A percentile compares a stretch with the other conserved stretches of the same genome.
These are phyloP conservation scores for Heterobasidion parviporum DNA, from an alignment of 1,284 basidiomycete species.

Conservation along the genomic window DNA sequence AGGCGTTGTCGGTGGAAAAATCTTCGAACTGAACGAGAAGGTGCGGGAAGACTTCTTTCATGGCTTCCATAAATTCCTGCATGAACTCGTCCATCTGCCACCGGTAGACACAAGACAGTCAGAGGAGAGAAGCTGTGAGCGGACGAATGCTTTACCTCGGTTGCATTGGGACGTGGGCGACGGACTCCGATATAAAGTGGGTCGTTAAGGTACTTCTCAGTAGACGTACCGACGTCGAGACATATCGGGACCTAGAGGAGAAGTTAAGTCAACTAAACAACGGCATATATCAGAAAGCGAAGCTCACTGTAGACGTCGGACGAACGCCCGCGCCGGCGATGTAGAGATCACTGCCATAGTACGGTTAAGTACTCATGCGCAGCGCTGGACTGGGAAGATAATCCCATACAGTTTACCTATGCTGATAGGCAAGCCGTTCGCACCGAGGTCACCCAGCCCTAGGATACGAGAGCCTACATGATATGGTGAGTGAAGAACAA, in stretches of 20 bases:
- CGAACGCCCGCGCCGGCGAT: slow-evolving; percentile 63
- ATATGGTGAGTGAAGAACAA: slow-evolving; percentile 3
- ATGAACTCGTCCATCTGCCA: slow-evolving; percentile 67
- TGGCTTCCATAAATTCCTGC: slow-evolving; percentile 76
- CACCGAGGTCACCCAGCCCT: slow-evolving; percentile 75
- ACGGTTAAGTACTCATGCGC: neutral
- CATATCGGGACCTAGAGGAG: slow-evolving; percentile 49
- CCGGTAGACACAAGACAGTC: neutral
- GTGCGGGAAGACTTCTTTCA: slow-evolving; percentile 60
- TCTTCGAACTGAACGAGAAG: slow-evolving; percentile 80
- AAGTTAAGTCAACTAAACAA: neutral
- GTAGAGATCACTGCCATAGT: slow-evolving; percentile 48
- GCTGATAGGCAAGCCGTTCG: slow-evolving; percentile 69
- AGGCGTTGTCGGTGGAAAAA: slow-evolving; percentile 72
- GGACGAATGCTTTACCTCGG: slow-evolving; percentile 28
- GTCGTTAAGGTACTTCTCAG: slow-evolving; percentile 62
- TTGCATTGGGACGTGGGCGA: slow-evolving; percentile 43
- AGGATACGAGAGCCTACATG: slow-evolving; percentile 63
- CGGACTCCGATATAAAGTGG: slow-evolving; percentile 77
- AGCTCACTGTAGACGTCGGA: slow-evolving; percentile 38
- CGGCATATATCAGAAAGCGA: neutral
- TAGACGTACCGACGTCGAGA: slow-evolving; percentile 76
- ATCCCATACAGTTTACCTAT: slow-evolving; percentile 68
- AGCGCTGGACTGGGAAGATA: neutral
- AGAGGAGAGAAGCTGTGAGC: neutral